Conservation (phyloP, 805 yeast genomes). For the Metschnikowia chrysomelidarum region DNA sequence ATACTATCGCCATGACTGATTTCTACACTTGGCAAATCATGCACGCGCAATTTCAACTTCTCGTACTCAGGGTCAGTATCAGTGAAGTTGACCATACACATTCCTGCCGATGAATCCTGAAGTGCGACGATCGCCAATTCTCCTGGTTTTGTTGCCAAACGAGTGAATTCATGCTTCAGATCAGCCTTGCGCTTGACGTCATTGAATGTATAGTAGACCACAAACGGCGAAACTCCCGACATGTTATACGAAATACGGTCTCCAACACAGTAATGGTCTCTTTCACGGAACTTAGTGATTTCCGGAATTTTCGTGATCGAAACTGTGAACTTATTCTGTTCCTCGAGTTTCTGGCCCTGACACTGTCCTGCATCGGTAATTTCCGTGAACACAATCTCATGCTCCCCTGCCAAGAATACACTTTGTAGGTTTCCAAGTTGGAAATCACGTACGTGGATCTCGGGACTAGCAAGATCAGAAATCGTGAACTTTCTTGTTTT, state of each 20-base stretch:
- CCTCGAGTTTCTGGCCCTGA: constrained; percentile 37
- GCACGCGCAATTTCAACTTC: constrained; percentile 32
- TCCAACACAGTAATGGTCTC: constrained; percentile 78
- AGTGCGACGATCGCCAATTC: constrained; percentile 61
- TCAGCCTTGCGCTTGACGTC: constrained; percentile 56
- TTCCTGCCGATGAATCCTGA: constrained; percentile 68
- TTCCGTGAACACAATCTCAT: constrained; percentile 54
- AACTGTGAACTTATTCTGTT: constrained; percentile 44
- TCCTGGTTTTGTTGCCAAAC: constrained; percentile 87
- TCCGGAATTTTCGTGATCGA: constrained; percentile 77
- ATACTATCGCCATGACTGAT: constrained; percentile 74
- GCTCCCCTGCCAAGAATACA: constrained; percentile 66
- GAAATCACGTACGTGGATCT: constrained; percentile 13
- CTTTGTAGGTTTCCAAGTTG: constrained; percentile 10
- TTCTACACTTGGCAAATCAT: constrained; percentile 70
- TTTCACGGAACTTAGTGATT: constrained; percentile 38
- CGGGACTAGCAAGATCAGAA: constrained; percentile 36
- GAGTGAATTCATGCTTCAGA: constrained; percentile 46
- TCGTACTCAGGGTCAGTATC: constrained; percentile 29
- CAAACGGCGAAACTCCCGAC: constrained; percentile 79
- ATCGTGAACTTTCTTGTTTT: constrained; percentile 47
- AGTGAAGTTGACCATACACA: constrained; percentile 66
- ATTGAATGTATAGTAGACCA: constrained; percentile 71
- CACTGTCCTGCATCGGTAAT: constrained; percentile 75
- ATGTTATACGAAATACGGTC: constrained; percentile 77